Conservation (phyloP, 2,329 filamentous ascomycete genomes). For the Monilinia fructigena region DNA sequence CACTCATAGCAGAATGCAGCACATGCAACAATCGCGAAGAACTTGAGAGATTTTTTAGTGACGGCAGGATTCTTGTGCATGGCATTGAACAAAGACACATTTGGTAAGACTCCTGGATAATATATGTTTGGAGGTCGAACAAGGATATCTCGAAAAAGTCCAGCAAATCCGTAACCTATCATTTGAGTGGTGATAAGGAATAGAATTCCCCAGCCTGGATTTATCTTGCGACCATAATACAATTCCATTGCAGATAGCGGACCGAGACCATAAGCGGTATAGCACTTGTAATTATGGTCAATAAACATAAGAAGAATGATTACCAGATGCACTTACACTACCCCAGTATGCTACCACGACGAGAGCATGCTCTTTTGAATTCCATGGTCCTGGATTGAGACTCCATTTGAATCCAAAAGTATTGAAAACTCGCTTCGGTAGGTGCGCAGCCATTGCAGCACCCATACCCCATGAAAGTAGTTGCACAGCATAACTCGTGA, state of each 20-base stretch:
- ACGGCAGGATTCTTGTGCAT: constrained; percentile 43
- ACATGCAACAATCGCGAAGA: constrained; percentile 38
- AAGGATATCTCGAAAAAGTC: constrained; percentile 57
- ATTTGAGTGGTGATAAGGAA: constrained; percentile 60
- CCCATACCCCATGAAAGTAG: constrained; percentile 41
- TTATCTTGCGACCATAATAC: constrained; percentile 48
- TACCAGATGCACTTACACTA: constrained; percentile 49
- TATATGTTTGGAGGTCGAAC: constrained; percentile 61
- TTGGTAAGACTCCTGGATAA: constrained; percentile 58
- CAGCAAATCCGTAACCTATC: constrained; percentile 63
- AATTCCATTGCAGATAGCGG: constrained; percentile 66
- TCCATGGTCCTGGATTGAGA: constrained; percentile 66
- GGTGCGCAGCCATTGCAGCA: constrained; percentile 34
- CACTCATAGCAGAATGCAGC: constrained; percentile 22
- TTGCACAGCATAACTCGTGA: constrained; percentile 40
- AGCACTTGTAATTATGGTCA: constrained; percentile 45
- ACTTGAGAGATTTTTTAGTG: constrained; percentile 41
- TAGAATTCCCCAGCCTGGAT: constrained; percentile 46
- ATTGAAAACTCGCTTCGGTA: constrained; percentile 34
- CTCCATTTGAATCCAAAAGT: constrained; percentile 39
- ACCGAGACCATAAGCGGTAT: constrained; percentile 46
- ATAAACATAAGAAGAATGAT: constrained; percentile 62
- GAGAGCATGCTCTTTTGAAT: constrained; percentile 66
- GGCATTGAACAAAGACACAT: constrained; percentile 44
- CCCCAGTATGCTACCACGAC: constrained; percentile 50